Base-by-base conservation (phyloP, 2,329 filamentous ascomycete species). In the Verticillium zaregamsianum region DNA sequence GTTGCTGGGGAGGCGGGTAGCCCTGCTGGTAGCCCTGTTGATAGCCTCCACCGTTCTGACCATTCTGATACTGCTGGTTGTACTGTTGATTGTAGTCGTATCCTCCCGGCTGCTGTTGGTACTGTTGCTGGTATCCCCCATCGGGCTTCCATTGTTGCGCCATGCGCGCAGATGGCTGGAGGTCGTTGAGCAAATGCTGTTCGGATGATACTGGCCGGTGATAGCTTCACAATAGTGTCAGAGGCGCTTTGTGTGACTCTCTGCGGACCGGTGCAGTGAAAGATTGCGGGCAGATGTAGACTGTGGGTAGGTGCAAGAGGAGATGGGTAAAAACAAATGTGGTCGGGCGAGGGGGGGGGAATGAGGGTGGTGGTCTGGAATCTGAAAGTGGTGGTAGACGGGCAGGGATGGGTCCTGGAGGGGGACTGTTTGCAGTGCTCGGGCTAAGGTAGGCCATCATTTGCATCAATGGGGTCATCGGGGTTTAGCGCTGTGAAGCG, bases 21-120 rank as follows among this genome's bases (percentile, higher is more conserved):
- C 66, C 67, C 55, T 74, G 71, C 17, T 73, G 69, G 40, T 72
- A 72, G 7, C 67, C 55, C 20, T 65, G 61, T 11, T 66, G 64
- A 23, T 52, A 52, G 11, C 20, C 45, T 52, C n/a, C 45, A 4
- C 45, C 45, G 5, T 59, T 45, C 45, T 49, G 31, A 20, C 54
- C 28, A 28, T 28, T 28, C 45, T 66, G 64, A 37, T 73, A 68
- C 15, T 70, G 69, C 55, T 67, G 68, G 57, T 74, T 71, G 59
- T 70, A 66, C 9, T 68, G 45, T 9, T 52, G 45, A 11, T 52
- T 52, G 45, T 52, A 52, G n/a, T 52, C 45, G 20, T 52, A 52
- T 2, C 20, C 45, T 28, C 45, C 45, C 45, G 45, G 63, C 25
- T 67, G 65, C 12, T 67, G 65, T 15, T 66, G 66, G 39, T 67